Percentiles rank a stretch among this genome's conserved stretches.
Conservation (phyloP, 306 rosid genomes). For the Delonix regia region DNA sequence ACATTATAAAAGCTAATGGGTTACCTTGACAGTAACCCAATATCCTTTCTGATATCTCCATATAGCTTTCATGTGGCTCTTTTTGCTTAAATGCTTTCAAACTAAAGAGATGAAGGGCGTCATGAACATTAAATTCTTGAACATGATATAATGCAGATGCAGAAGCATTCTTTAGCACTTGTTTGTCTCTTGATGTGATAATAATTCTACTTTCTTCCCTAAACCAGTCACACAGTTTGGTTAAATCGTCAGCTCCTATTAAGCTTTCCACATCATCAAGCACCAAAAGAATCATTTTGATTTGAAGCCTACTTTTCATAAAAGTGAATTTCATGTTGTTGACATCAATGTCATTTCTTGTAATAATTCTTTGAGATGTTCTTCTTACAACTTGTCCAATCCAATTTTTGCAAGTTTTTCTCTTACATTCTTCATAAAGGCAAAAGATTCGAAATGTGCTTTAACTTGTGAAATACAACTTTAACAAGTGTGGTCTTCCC, state of each 20-base stretch:
- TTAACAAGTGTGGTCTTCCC: neutral
- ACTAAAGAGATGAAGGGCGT: conserved; percentile 24
- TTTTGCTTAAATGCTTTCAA: conserved; percentile 17
- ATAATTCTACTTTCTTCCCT: conserved; percentile 19
- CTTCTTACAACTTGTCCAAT: neutral
- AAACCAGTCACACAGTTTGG: neutral
- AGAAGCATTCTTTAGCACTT: neutral
- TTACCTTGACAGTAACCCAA: conserved; percentile 7
- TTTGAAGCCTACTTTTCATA: neutral
- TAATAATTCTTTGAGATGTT: neutral
- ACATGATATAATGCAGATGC: neutral
- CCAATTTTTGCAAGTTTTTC: neutral
- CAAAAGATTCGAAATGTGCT: neutral
- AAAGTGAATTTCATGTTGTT: neutral
- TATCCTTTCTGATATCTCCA: neutral
- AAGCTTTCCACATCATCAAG: conserved; percentile 11
- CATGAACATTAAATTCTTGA: neutral
- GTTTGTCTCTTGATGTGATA: conserved; percentile 15
- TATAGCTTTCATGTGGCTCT: neutral
- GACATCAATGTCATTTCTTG: neutral
- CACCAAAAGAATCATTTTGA: neutral
- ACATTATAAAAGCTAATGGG: conserved; percentile 22
- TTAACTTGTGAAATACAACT: neutral
- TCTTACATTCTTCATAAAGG: conserved; percentile 10
- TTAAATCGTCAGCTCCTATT: neutral